Evolutionary conservation across 768 basidiomycete genomes (phyloP).

Genomic region (Trametes gibbosa): DNA sequence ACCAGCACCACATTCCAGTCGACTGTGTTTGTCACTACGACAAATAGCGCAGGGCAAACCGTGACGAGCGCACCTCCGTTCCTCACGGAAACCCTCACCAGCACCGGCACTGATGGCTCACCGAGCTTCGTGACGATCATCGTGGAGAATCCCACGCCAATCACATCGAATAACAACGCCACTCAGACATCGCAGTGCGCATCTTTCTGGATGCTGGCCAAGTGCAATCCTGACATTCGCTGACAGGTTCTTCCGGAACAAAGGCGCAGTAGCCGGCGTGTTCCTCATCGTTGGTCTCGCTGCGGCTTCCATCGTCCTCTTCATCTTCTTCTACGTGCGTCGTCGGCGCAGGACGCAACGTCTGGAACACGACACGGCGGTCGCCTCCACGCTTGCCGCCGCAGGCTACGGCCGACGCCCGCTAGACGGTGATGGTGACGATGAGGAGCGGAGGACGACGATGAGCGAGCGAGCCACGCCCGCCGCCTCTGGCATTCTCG

Average conservation of each 20-base stretch:
- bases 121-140: slow-evolving; percentile 60
- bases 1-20: slow-evolving; percentile 52
- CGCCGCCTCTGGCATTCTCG: slow-evolving; percentile 18
- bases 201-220: neutral
- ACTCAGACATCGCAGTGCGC: slow-evolving; percentile 51
- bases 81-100: slow-evolving; percentile 55
- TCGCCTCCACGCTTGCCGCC: slow-evolving; percentile 71
- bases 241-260: slow-evolving; percentile 81
- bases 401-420: slow-evolving; percentile 67
- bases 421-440: slow-evolving; percentile 69
- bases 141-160: slow-evolving; percentile 70
- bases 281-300: slow-evolving; percentile 89
- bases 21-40: slow-evolving; percentile 56
- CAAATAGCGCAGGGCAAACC: slow-evolving; percentile 50
- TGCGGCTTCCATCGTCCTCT: slow-evolving; percentile 62
- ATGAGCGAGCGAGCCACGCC: slow-evolving; percentile 23
- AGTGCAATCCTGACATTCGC: neutral
- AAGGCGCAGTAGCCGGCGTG: slow-evolving; percentile 88
- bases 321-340: slow-evolving; percentile 68
- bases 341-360: slow-evolving; percentile 58
- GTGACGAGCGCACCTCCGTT: slow-evolving; percentile 51
- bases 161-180: slow-evolving; percentile 37
- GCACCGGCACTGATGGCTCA: slow-evolving; percentile 52
- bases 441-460: slow-evolving; percentile 36
- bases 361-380: slow-evolving; percentile 66